Percentiles rank a stretch among this genome's conserved stretches.
Conservation (phyloP, 441 rosid genomes). For the Pelargonium fulgidum region DNA sequence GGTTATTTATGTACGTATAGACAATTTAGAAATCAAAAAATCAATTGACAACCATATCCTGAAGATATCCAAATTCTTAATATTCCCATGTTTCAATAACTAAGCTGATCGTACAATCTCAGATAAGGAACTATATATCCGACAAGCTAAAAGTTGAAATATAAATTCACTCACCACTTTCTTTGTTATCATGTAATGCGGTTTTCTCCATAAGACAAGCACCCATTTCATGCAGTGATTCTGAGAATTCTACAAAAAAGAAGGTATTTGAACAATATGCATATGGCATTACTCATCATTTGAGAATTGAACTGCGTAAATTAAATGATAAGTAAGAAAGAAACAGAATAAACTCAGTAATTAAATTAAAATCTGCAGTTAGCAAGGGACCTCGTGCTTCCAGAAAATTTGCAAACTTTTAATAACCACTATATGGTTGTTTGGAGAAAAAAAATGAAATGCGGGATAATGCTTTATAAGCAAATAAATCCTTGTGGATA, state of each 20-base stretch:
- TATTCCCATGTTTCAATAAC: too few species aligned
- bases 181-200: slow-evolving; percentile 56
- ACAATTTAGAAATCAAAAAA: slow-evolving; percentile 1
- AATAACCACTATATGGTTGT: background rate
- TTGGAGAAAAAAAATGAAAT: background rate
- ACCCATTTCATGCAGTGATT: slow-evolving; percentile 92
- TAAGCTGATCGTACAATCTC: background rate
- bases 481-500: background rate
- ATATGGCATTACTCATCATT: slow-evolving; percentile 16
- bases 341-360: background rate
- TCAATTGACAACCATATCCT: background rate
- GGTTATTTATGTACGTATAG: background rate
- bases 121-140: background rate
- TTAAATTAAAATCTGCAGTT: slow-evolving; percentile 1
- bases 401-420: background rate
- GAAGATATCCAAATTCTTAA: background rate
- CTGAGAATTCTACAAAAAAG: slow-evolving; percentile 70
- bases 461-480: background rate
- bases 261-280: background rate
- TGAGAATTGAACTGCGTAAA: background rate
- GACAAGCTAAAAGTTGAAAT: background rate
- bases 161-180: slow-evolving; percentile 49
- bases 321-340: background rate
- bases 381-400: background rate
- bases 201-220: slow-evolving; percentile 70